Conservation (phyloP, 768 basidiomycete genomes). For the Tylopilus intermedius region DNA sequence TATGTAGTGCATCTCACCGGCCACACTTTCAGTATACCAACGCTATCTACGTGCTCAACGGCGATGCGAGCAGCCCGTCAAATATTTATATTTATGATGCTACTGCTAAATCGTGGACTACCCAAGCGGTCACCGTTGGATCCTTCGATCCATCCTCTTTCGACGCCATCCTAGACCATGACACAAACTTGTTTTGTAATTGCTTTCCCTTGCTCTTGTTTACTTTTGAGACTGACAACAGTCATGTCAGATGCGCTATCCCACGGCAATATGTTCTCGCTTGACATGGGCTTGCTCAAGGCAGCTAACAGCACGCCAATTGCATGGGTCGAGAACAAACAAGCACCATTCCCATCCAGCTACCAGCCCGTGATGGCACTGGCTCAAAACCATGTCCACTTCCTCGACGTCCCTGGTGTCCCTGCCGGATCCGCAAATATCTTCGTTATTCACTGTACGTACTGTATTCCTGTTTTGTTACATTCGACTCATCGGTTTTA, state of each 20-base stretch:
- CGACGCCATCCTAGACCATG: conserved; percentile 82
- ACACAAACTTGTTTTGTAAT: conserved; percentile 86
- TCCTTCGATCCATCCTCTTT: conserved; percentile 61
- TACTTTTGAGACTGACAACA: conserved; percentile 5
- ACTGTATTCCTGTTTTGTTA: too few relatives aligned
- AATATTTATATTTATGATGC: conserved; percentile 81
- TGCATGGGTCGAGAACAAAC: conserved; percentile 60
- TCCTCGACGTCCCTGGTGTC: conserved; percentile 65
- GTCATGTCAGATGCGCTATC: conserved; percentile 59
- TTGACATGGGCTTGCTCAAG: conserved; percentile 66
- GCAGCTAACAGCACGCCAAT: conserved; percentile 54
- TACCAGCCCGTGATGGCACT: conserved; percentile 76
- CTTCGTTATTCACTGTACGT: conserved; percentile 85
- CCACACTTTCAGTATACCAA: conserved; percentile 60
- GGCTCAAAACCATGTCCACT: conserved; percentile 84
- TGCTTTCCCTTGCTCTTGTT: neutral
- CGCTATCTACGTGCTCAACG: conserved; percentile 80
- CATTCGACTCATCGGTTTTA: neutral
- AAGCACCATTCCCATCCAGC: conserved; percentile 49
- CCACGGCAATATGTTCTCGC: conserved; percentile 55
- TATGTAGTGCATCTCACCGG: neutral
- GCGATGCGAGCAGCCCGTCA: conserved; percentile 63
- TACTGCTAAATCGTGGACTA: conserved; percentile 67
- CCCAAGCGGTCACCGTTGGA: conserved; percentile 53
- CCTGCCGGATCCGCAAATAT: conserved; percentile 69